These are phyloP conservation scores for Epichloe glyceriae DNA, from an alignment of 2,329 filamentous ascomycete species.

Conservation along the genomic window DNA sequence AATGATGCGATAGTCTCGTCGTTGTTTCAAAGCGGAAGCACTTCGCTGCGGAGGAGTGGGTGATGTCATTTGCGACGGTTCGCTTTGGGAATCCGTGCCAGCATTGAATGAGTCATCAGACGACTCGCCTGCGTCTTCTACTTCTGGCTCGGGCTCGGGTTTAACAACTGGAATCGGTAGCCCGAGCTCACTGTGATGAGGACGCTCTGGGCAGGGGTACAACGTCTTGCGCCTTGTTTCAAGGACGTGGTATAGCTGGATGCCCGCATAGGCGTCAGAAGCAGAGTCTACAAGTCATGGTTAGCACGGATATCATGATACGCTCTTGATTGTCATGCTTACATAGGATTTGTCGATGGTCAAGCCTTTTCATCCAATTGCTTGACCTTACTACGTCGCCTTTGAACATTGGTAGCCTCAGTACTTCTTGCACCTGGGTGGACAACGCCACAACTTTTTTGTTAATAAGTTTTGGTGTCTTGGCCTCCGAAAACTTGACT, in stretches of 20 bases:
- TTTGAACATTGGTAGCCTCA: slow-evolving; percentile 67
- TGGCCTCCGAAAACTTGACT: slow-evolving; percentile 48
- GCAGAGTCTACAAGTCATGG: slow-evolving; percentile 47
- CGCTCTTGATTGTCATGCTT: slow-evolving; percentile 22
- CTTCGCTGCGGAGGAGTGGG: neutral
- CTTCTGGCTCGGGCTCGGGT: neutral
- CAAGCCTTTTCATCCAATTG: slow-evolving; percentile 57
- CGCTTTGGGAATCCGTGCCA: neutral
- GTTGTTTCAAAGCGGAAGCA: neutral
- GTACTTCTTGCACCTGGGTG: slow-evolving; percentile 54
- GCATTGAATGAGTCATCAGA: neutral
- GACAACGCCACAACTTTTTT: slow-evolving; percentile 54
- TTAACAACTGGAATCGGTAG: slow-evolving; percentile 43
- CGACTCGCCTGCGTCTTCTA: neutral
- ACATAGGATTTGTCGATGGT: slow-evolving; percentile 55
- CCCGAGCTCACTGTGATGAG: slow-evolving; percentile 54
- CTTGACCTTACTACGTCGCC: slow-evolving; percentile 54
- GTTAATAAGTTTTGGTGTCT: slow-evolving; percentile 46
- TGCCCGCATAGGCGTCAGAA: slow-evolving; percentile 68
- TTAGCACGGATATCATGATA: neutral
- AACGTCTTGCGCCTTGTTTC: slow-evolving; percentile 55
- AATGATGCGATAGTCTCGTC: slow-evolving; percentile 27
- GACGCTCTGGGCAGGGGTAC: slow-evolving; percentile 56
- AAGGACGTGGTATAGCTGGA: slow-evolving; percentile 59
- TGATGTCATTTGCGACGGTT: neutral